Conservation (phyloP, 1,284 basidiomycete species). For the Pyrrhoderma lamaoense region DNA sequence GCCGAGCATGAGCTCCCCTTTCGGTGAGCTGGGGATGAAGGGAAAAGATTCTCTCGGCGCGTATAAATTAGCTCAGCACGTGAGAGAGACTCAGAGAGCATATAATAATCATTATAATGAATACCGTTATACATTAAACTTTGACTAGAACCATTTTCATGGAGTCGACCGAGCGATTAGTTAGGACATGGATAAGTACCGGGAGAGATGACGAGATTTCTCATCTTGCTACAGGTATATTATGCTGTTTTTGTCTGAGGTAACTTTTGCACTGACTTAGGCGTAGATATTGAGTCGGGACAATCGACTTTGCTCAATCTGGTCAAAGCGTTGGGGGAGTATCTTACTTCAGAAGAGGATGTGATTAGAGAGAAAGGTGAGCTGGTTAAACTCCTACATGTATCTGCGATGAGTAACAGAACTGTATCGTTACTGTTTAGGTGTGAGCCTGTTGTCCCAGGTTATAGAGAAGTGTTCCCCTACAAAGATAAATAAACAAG, state of each 20-base stretch:
- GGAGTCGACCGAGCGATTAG: conserved; percentile 43
- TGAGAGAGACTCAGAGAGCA: neutral
- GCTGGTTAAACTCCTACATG: conserved; percentile 50
- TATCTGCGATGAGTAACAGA: neutral
- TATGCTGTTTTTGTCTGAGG: conserved; percentile 18
- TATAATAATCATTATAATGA: no score
- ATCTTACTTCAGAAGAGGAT: conserved; percentile 82
- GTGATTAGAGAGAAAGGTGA: conserved; percentile 72
- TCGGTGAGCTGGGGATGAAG: neutral
- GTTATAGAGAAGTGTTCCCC: conserved; percentile 56
- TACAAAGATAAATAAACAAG: conserved; percentile 71
- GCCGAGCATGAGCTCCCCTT: conserved; percentile 11
- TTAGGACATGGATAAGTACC: conserved; percentile 68
- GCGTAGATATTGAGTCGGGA: conserved; percentile 58
- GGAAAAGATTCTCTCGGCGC: conserved; percentile 1
- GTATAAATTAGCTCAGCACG: neutral
- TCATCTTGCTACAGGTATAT: conserved; percentile 50
- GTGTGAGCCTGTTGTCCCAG: conserved; percentile 65
- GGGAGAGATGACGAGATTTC: conserved; percentile 53
- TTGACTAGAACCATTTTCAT: conserved; percentile 21
- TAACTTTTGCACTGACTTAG: conserved; percentile 9
- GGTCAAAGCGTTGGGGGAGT: conserved; percentile 84
- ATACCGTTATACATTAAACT: conserved; percentile 1
- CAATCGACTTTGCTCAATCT: conserved; percentile 65
- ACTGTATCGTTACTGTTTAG: conserved; percentile 38